These are phyloP conservation scores for Ustilago hordei DNA, from an alignment of 1,284 basidiomycete genomes.

Conservation along the genomic window DNA sequence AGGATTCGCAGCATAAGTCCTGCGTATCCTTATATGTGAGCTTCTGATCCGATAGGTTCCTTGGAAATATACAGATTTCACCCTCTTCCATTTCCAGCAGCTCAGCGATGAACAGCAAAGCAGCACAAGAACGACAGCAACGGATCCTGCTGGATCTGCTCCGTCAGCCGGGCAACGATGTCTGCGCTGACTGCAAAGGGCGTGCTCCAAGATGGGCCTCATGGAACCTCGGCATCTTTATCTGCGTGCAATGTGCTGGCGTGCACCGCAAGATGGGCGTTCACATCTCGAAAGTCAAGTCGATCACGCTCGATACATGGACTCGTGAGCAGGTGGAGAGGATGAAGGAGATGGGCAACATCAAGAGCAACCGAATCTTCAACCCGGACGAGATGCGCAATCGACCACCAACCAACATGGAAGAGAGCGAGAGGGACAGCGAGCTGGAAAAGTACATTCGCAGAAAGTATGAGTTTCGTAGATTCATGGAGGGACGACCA, in stretches of 20 bases:
- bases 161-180: conserved; percentile 80
- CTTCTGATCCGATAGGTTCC: background rate
- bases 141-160: conserved; percentile 77
- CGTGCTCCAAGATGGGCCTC: conserved; percentile 83
- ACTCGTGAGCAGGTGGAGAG: conserved; percentile 82
- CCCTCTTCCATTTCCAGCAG: background rate
- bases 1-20: too few species aligned
- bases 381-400: conserved; percentile 81
- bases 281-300: conserved; percentile 76
- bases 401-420: conserved; percentile 82
- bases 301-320: conserved; percentile 84
- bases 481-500: conserved; percentile 55
- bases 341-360: conserved; percentile 82
- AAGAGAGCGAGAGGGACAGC: conserved; percentile 80
- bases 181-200: conserved; percentile 85
- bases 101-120: conserved; percentile 57
- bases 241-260: conserved; percentile 81
- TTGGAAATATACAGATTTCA: background rate
- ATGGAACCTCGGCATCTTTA: conserved; percentile 75
- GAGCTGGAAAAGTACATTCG: conserved; percentile 87
- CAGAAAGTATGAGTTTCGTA: conserved; percentile 72
- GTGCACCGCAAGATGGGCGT: conserved; percentile 89
- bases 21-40: background rate
- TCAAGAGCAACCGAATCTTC: conserved; percentile 79
- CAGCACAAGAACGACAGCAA: conserved; percentile 76